Conservation (phyloP, 139 green algal genomes). For the Ostreobium quekettii region DNA sequence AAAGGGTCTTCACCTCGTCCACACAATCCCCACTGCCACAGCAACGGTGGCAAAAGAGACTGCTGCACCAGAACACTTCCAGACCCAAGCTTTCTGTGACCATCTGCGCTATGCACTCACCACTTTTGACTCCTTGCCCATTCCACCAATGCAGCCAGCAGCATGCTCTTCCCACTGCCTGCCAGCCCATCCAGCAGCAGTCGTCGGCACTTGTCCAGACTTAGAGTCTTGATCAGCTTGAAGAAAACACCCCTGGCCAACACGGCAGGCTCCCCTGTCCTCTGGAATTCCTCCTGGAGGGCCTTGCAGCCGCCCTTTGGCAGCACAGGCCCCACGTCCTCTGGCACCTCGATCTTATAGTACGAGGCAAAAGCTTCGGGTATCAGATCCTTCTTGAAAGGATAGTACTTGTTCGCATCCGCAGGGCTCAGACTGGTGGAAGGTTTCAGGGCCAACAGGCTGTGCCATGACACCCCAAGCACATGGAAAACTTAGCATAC, state of each 20-base stretch:
- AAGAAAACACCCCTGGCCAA: not conserved
- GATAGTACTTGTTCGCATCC: slow-evolving; percentile 5
- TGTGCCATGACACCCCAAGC: not conserved
- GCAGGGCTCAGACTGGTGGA: not conserved
- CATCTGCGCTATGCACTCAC: no score
- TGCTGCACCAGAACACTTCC: no score
- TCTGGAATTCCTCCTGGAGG: not conserved
- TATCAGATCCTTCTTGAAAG: not conserved
- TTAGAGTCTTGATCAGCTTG: not conserved
- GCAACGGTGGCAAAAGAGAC: no score
- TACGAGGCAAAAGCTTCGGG: not conserved
- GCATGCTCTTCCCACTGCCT: not conserved
- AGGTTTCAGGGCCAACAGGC: not conserved
- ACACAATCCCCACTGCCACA: no score
- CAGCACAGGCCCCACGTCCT: not conserved
- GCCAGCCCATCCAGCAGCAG: not conserved
- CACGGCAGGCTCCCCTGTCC: not conserved
- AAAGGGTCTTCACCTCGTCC: no score
- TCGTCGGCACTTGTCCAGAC: not conserved
- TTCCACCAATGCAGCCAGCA: not conserved
- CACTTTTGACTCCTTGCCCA: not conserved
- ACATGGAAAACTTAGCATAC: no score
- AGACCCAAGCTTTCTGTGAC: no score
- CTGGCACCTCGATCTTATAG: not conserved
- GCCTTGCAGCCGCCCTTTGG: not conserved